Evolutionary conservation across 2,329 filamentous ascomycete species (phyloP), one percentile per base, ranked within the genome.

Genomic region (Hypoxylon sp.): DNA sequence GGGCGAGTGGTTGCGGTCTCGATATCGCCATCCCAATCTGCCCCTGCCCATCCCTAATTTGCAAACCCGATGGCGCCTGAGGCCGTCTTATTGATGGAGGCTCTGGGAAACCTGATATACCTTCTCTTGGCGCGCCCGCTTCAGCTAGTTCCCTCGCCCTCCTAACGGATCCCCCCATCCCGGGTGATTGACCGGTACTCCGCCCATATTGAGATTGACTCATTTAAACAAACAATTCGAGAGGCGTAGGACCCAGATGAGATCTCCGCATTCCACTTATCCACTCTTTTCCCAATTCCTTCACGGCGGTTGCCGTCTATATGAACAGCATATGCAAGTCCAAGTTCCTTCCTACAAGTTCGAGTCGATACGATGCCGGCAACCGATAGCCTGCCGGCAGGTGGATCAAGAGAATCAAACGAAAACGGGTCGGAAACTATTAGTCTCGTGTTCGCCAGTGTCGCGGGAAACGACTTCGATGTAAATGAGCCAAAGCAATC

Each of bases 161-260:
- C 77, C 78, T 84, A 73, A 87, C 83, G 67, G 87, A 87, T 74
- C 85, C 85, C 73, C 78, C 81, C 78, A 74, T 71, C 59, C 75
- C 75, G 69, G 79, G 74, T 73, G 80, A 75, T 78, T 79, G 80
- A 70, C 87, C 86, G 85, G 85, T 85, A 71, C 80, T 79, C 78
- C 79, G 82, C 80, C 82, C 86, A 87, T 88, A 79, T 82, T 87
- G 83, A 75, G 77, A 75, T 78, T 80, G 82, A 84, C 82, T 88
- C 87, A 88, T 88, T 83, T 83, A 84, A 75, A 73, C 71, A 65
- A 69, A 68, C 69, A 75, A 74, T 76, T 67, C 73, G 72, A 72
- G 67, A 68, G 54, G 59, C 67, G 61, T 62, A 61, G 52, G 69
- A 61, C 54, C 55, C 60, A 54, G 65, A 67, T 58, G 63, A 70